These are phyloP conservation scores for Zymoseptoria crescenta DNA, from an alignment of 2,329 filamentous ascomycete species.

Conservation along the genomic window DNA sequence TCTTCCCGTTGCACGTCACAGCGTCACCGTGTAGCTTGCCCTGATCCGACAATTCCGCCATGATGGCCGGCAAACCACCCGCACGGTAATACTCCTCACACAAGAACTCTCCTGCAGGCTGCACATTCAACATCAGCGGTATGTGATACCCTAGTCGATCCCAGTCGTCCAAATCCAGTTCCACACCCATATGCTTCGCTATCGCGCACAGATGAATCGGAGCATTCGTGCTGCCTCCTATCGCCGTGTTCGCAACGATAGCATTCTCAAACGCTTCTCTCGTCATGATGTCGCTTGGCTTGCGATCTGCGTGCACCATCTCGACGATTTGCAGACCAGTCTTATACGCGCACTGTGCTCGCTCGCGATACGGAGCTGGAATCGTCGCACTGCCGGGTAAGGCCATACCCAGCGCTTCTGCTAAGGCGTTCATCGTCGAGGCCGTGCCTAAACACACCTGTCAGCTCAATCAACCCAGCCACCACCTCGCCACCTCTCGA, in stretches of 20 bases:
- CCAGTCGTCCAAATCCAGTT: constrained; percentile 47
- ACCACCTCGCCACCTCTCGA: neutral
- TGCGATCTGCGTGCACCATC: constrained; percentile 24
- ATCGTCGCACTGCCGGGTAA: constrained; percentile 24
- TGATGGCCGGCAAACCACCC: constrained; percentile 46
- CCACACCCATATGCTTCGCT: constrained; percentile 47
- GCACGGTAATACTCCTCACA: constrained; percentile 49
- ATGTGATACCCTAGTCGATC: constrained; percentile 44
- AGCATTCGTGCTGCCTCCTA: constrained; percentile 51
- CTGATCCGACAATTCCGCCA: constrained; percentile 46
- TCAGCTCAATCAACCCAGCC: neutral
- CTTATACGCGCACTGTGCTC: constrained; percentile 25
- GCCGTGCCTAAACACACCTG: constrained; percentile 11
- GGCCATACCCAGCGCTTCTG: constrained; percentile 27
- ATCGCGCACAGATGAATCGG: constrained; percentile 50
- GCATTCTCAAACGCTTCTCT: constrained; percentile 50
- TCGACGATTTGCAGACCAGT: constrained; percentile 27
- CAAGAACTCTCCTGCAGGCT: constrained; percentile 47
- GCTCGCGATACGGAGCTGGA: constrained; percentile 24
- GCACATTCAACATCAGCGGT: constrained; percentile 48
- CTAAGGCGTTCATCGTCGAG: constrained; percentile 27
- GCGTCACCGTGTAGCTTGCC: constrained; percentile 39
- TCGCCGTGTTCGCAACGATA: constrained; percentile 47
- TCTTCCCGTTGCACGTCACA: constrained; percentile 43
- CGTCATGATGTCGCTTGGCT: constrained; percentile 49